Base-by-base conservation (phyloP, 805 yeast genomes). In the Saturnispora bothae region DNA sequence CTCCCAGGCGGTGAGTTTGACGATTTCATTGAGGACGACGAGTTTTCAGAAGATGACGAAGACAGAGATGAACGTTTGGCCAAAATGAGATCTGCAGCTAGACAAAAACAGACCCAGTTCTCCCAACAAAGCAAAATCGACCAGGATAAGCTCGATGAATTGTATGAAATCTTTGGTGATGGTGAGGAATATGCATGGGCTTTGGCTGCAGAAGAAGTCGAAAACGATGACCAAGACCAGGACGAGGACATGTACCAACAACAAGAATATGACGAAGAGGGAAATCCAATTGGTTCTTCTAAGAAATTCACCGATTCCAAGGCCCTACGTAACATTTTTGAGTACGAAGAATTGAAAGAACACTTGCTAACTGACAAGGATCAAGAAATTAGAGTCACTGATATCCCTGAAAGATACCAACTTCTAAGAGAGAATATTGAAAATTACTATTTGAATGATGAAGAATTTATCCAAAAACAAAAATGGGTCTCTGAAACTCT, bases 181-280 rank as follows among this genome's bases (percentile, higher is more conserved):
- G 98, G 98, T 36, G 86, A 78, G 46, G 96, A 89, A 53, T 92
- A 92, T 59, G 96, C 84, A 41, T 92, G 98, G 97, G 98, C 98
- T 10, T 66, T 92, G 39, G 96, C 85, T 52, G 92, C 84, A 21
- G 96, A 88, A 61, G 76, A 73, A 44, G 69, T 66, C 40, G 79
- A 72, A 48, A 58, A 63, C 41, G 77, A 73, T n/a, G 70, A 66
- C 34, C 64, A 65, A 32, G 52, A 55, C 8, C 64, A 55, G 17
- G 43, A 41, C 4, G 50, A 48, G 4, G 45, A 14, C 14, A 8
- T 13, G 19, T 8, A 45, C 26, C 52, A 48, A 29, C 64, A 59
- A 31, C 66, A 62, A 30, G 64, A 60, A 31, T 65, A 63, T 27
- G 67, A 61, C 18, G 69, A 64, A 16, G 63, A 64, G 5, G 59